phyloP scores from a whole-genome alignment of 352 stramenopile species.

The Phytophthora cactorum region DNA sequence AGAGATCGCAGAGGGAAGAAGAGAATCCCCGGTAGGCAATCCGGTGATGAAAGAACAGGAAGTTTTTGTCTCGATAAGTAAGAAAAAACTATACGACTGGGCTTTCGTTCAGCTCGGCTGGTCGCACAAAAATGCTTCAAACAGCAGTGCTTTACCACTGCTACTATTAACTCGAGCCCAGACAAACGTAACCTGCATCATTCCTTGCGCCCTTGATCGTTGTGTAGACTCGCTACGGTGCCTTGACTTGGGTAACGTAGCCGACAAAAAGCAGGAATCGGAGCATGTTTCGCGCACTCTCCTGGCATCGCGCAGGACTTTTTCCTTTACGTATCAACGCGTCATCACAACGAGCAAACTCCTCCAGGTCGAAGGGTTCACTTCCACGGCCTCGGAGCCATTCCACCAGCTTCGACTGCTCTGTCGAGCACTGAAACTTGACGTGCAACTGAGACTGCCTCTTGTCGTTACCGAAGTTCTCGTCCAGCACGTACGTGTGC shows the following conservation, averaged over 20 bases:
- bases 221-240: conserved; percentile 5
- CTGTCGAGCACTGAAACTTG: conserved; percentile 54
- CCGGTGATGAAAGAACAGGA: too few species aligned
- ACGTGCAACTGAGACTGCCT: conserved; percentile 45
- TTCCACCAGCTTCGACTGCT: conserved; percentile 57
- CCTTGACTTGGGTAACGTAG: conserved; percentile 51
- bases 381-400: conserved; percentile 46
- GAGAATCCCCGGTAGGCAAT: too few species aligned
- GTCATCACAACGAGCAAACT: conserved; percentile 23
- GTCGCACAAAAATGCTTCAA: not conserved
- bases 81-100: too few species aligned
- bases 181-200: not conserved
- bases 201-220: not conserved
- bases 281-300: conserved; percentile 47
- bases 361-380: conserved; percentile 33
- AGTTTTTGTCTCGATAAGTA: too few species aligned
- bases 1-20: too few species aligned
- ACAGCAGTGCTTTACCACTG: too few species aligned
- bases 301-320: conserved; percentile 17
- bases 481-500: conserved; percentile 45
- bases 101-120: too few species aligned
- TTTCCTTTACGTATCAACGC: conserved; percentile 6
- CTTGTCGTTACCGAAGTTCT: conserved; percentile 37
- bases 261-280: conserved; percentile 59
- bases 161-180: not conserved